These are phyloP conservation scores for Coniochaeta sp. DNA, from an alignment of 2,329 filamentous ascomycete genomes.

Conservation along the genomic window DNA sequence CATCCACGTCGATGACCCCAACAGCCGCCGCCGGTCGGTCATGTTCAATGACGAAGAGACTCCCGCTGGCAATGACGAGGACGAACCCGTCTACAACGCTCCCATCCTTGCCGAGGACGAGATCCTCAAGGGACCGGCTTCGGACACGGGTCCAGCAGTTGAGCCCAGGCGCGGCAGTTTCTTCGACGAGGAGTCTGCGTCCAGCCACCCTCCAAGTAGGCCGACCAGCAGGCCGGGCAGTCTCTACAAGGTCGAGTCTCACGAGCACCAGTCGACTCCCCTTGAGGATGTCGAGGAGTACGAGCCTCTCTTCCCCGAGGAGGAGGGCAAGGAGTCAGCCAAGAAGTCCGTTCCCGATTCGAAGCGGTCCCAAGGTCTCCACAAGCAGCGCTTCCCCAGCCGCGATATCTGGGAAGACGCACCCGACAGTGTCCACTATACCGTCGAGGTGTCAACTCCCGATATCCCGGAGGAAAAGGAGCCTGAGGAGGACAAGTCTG, in stretches of 20 bases:
- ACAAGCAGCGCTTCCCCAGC: constrained; percentile 74
- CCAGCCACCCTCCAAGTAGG: constrained; percentile 7
- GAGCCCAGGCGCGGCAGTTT: constrained; percentile 61
- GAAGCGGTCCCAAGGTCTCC: constrained; percentile 41
- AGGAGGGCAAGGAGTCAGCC: constrained; percentile 40
- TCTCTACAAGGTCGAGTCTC: constrained; percentile 49
- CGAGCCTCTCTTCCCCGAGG: constrained; percentile 86
- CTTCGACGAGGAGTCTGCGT: constrained; percentile 33
- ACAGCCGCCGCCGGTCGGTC: constrained; percentile 33
- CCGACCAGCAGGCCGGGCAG: constrained; percentile 58
- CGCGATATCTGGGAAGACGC: constrained; percentile 97
- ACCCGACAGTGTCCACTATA: constrained; percentile 73
- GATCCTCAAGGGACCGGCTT: constrained; percentile 64
- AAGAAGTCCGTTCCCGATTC: constrained; percentile 28
- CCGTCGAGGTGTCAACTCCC: constrained; percentile 78
- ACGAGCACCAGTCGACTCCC: constrained; percentile 57
- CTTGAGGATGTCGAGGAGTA: constrained; percentile 89
- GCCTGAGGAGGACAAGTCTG: constrained; percentile 18
- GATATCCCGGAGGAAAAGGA: constrained; percentile 37
- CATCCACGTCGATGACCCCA: constrained; percentile 72
- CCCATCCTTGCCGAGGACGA: constrained; percentile 90
- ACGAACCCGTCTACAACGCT: constrained; percentile 57
- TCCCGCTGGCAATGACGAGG: constrained; percentile 42
- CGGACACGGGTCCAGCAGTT: constrained; percentile 70
- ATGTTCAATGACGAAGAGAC: constrained; percentile 38